These are phyloP conservation scores for Amborella trichopoda DNA, from an alignment of 164 flowering plant species.

Conservation along the genomic window DNA sequence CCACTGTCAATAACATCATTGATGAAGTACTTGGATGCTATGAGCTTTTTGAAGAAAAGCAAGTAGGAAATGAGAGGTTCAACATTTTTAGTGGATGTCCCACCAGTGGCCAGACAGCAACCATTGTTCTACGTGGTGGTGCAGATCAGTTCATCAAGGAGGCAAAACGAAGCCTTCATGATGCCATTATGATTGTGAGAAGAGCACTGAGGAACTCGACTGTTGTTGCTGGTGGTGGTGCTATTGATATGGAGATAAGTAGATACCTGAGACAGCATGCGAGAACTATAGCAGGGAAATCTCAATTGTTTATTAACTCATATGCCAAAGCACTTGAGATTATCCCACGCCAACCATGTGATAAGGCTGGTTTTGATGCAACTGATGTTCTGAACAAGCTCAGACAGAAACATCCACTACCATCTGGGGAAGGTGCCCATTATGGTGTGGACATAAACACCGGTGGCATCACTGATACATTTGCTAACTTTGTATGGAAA, in stretches of 20 bases:
- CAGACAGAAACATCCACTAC: conserved; percentile 93
- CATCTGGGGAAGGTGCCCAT: conserved; percentile 86
- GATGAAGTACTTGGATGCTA: conserved; percentile 97
- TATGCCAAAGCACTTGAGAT: conserved; percentile 99
- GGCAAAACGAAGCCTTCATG: conserved; percentile 97
- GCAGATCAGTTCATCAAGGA: conserved; percentile 99
- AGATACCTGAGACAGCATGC: conserved; percentile 90
- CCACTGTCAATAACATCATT: conserved; percentile 85
- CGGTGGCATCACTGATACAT: conserved; percentile 91
- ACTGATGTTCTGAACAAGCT: conserved; percentile 96
- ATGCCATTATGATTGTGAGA: conserved; percentile 99
- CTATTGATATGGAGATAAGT: conserved; percentile 99
- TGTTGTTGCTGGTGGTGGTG: conserved; percentile 99
- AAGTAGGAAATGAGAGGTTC: conserved; percentile 95
- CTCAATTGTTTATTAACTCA: conserved; percentile 90
- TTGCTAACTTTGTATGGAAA: conserved; percentile 96
- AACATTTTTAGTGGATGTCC: conserved; percentile 98
- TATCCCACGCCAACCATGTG: conserved; percentile 94
- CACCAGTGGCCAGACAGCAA: conserved; percentile 78
- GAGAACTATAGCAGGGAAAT: conserved; percentile 86
- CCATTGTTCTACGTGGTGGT: conserved; percentile 99
- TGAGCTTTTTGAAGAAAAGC: conserved; percentile 89
- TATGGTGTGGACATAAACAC: conserved; percentile 97
- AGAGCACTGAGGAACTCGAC: conserved; percentile 95
- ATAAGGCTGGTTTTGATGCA: conserved; percentile 99